A percentile compares a stretch with the other conserved stretches of the same genome.
These are phyloP conservation scores for Prunus fruticosa DNA, from an alignment of 306 rosid species.

Conservation along the genomic window DNA sequence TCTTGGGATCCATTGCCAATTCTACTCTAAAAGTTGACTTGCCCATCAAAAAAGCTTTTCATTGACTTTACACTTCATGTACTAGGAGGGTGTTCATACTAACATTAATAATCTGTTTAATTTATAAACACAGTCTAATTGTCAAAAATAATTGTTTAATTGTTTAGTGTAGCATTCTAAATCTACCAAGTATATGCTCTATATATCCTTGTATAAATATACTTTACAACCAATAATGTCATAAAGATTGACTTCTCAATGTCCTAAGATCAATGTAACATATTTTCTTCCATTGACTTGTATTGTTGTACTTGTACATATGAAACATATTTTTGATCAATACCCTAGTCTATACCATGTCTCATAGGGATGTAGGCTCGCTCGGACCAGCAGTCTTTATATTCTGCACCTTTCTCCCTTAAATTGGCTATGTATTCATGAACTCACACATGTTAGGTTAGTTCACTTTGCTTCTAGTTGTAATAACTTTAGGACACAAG, in stretches of 20 bases:
- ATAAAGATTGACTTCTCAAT: background rate
- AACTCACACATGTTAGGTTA: background rate
- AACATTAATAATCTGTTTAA: too few relatives aligned
- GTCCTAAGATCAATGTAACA: background rate
- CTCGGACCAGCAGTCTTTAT: background rate
- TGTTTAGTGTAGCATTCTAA: too few relatives aligned
- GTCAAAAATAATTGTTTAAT: too few relatives aligned
- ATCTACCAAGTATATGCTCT: background rate
- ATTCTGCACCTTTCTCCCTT: background rate
- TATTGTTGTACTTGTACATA: background rate
- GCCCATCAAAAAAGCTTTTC: constrained; percentile 25
- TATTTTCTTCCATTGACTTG: background rate
- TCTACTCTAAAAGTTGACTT: constrained; percentile 20
- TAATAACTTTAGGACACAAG: too few relatives aligned
- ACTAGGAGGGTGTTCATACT: background rate
- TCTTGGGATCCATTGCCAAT: constrained; percentile 27
- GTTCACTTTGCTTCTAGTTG: background rate
- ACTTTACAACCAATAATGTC: background rate
- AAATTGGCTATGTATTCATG: too few relatives aligned
- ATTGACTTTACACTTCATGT: constrained; percentile 5
- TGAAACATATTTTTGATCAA: background rate
- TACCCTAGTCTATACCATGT: background rate
- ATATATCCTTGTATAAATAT: background rate
- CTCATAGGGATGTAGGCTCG: background rate
- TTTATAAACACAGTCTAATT: too few relatives aligned